Base-by-base conservation (phyloP, 169 alveolate genomes). In the Babesia gibsoni region DNA sequence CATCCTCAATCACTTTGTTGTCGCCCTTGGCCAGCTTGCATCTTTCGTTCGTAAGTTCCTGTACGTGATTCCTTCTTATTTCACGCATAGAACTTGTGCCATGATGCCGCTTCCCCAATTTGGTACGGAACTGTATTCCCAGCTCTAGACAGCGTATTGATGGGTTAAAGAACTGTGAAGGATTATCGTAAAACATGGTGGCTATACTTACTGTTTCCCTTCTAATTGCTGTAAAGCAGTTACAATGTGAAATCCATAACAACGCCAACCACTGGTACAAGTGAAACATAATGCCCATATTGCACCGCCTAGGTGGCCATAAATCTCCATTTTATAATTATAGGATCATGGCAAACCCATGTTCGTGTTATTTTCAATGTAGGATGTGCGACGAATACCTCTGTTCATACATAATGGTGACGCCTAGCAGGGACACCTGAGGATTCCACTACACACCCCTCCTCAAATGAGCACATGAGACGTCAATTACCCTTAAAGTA, bases 41-140 rank as follows among this genome's bases (percentile, higher is more conserved):
- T 8, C 87, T 53, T 37, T 78, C 87, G 27, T 68, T 32, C 27
- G 82, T 67, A 52, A 78, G 37, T 59, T 78, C 87, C 54, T 59
- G 81, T 8, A 78, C 42, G 73, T 78, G 79, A 25, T 69, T 78
- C 0, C 69, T 57, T 4, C 87, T 68, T 5, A 52, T 18, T 22
- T 63, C 67, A 25, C 67, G 66, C 57, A 78, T 29, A 25, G 69
- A 37, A 25, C 82, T 56, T 10, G 72, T 78, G 32, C 82, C 81
- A 30, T 67, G 87, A 5, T 81, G 87, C 35, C 82, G 42, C 35
- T 68, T 78, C 4, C 87, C 87, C 14, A 46, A 36, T 58, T 67
- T 58, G 3, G 87, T 78, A 20, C 52, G 45, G 32, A 78, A 78
- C 64, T 75, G 84, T 1, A 68, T 63, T n/a, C 53, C 52, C 45